Conservation (phyloP, 2,329 filamentous ascomycete species). For the Penicillium vulpinum region DNA sequence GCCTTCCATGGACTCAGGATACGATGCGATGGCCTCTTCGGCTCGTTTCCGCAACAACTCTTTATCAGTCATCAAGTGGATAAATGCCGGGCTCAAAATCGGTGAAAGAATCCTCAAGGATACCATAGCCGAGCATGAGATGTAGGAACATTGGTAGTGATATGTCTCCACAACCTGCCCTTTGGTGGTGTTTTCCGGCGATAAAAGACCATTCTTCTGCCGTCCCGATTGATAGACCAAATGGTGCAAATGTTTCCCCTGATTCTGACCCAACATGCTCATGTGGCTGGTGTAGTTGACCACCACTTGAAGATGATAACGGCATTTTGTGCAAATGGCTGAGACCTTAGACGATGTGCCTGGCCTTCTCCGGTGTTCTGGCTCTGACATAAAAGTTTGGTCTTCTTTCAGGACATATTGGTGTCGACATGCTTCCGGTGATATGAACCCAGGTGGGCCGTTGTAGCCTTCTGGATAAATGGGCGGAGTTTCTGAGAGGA, state of each 20-base stretch:
- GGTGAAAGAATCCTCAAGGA: constrained; percentile 56
- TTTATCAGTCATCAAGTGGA: constrained; percentile 56
- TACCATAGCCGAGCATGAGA: constrained; percentile 56
- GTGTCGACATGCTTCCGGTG: constrained; percentile 58
- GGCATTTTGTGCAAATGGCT: constrained; percentile 62
- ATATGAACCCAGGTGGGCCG: constrained; percentile 38
- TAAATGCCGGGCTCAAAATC: constrained; percentile 50
- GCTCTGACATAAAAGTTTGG: constrained; percentile 53
- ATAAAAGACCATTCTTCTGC: constrained; percentile 25
- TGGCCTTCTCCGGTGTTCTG: constrained; percentile 39
- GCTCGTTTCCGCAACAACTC: constrained; percentile 55
- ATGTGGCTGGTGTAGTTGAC: constrained; percentile 53
- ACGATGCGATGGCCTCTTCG: constrained; percentile 51
- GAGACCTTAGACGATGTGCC: constrained; percentile 58
- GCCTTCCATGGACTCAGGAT: constrained; percentile 57
- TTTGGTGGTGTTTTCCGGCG: constrained; percentile 27
- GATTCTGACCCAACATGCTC: constrained; percentile 48
- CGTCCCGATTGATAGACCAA: constrained; percentile 49
- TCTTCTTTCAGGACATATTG: constrained; percentile 57
- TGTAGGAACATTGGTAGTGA: constrained; percentile 60
- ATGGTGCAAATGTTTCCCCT: constrained; percentile 61
- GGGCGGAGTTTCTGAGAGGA: constrained; percentile 60
- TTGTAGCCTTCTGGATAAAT: constrained; percentile 45
- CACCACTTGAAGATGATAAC: constrained; percentile 60
- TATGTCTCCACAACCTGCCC: constrained; percentile 47